phyloP scores from a whole-genome alignment of 2,329 filamentous ascomycete genomes.

The Sporothrix mexicana region DNA sequence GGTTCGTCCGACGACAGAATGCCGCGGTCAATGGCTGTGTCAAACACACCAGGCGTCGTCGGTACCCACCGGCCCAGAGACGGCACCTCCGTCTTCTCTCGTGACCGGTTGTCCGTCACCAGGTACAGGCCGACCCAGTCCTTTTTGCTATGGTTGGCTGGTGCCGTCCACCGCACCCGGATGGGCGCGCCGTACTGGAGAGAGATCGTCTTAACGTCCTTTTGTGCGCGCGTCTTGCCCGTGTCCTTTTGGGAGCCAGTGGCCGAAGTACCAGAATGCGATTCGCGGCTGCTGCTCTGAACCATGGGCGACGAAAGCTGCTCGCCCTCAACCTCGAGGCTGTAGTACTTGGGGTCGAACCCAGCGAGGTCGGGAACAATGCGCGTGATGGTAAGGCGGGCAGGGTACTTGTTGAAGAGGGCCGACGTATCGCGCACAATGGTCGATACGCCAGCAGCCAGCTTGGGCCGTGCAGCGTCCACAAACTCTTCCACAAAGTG shows the following conservation, averaged over 20 bases:
- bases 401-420: conserved; percentile 87
- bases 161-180: conserved; percentile 87
- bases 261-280: background rate
- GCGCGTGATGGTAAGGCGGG: conserved; percentile 80
- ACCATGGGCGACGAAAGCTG: background rate
- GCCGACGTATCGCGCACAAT: conserved; percentile 87
- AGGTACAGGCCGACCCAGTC: conserved; percentile 98
- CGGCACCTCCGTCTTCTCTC: conserved; percentile 81
- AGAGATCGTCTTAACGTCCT: conserved; percentile 73
- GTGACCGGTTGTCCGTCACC: conserved; percentile 89
- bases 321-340: conserved; percentile 73
- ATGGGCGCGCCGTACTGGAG: conserved; percentile 92
- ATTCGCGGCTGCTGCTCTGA: conserved; percentile 45
- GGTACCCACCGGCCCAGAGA: conserved; percentile 90
- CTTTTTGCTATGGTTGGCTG: conserved; percentile 81
- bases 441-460: conserved; percentile 83
- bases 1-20: conserved; percentile 73
- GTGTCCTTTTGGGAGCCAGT: conserved; percentile 67
- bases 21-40: conserved; percentile 75
- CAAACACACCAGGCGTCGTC: conserved; percentile 76
- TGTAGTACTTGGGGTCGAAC: conserved; percentile 79
- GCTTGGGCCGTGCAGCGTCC: conserved; percentile 81
- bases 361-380: conserved; percentile 81
- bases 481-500: conserved; percentile 92
- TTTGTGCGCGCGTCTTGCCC: conserved; percentile 63